A percentile compares a stretch with the other conserved stretches of the same genome.
Evolutionary conservation across 2,329 filamentous ascomycete species (phyloP).

Genomic region (Dichotomopilus funicola): DNA sequence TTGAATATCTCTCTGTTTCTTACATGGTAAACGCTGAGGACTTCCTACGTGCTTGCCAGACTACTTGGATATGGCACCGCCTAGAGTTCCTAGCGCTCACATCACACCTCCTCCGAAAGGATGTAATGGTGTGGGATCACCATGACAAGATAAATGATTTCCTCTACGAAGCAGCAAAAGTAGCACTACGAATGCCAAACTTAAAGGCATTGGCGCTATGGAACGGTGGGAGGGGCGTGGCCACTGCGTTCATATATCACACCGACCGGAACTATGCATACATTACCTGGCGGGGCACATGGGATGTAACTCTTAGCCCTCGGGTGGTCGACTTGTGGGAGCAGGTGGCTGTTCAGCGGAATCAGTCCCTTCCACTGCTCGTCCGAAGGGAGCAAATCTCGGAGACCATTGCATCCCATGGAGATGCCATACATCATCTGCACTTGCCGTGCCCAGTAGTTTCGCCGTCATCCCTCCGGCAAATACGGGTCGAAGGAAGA

Average conservation of each 20-base stretch:
- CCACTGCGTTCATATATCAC: background rate
- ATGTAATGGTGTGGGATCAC: no score
- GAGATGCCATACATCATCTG: slow-evolving; percentile 1
- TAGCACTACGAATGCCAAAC: background rate
- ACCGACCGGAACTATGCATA: background rate
- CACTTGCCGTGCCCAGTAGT: background rate
- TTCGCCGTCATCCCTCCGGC: background rate
- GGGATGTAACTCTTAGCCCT: background rate
- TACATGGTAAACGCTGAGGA: background rate
- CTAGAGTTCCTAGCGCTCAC: background rate
- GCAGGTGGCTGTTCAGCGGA: background rate
- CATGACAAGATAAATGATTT: background rate
- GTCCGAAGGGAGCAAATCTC: background rate
- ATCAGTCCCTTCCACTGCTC: background rate
- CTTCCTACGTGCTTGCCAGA: background rate
- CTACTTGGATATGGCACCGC: background rate
- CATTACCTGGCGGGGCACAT: background rate
- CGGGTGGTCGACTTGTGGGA: background rate
- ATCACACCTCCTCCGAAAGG: background rate
- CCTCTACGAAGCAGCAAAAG: background rate
- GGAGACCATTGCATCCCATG: background rate
- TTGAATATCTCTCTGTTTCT: slow-evolving; percentile 1
- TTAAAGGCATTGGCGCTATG: background rate
- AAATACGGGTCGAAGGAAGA: background rate
- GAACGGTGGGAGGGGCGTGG: background rate